Evolutionary conservation across 805 yeast species (phyloP), one percentile per base, ranked within the genome.

Genomic region (Candida arabinofermentans): DNA sequence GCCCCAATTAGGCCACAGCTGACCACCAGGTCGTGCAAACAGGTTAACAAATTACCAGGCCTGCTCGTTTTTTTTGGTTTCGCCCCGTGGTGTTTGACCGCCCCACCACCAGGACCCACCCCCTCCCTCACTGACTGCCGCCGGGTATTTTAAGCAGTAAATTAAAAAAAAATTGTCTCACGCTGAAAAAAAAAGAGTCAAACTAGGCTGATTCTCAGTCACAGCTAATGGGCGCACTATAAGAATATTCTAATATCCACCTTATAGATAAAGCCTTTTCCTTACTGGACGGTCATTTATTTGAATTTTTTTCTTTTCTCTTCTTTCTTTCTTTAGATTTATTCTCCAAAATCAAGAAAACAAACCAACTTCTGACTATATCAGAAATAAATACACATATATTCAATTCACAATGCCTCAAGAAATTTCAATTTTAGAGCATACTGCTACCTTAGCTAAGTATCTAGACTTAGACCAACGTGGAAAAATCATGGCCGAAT

Each of bases 401-500:
- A 3, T 36, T 24, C n/a, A n/a, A 37, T 14, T 32, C 39, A 45
- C 34, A 36, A 53, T 51, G 55, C 51, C 46, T 36, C 54, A 50
- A 44, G 55, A 51, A 48, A 46, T 53, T 43, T 57, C 58, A 23
- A 54, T 74, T 46, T 65, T 76, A 46, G 81, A 77, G 67, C 86
- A 88, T 73, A 83, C 96, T 42, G 77, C 83, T 47, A 83, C 87
- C 49, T 75, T 91, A 61, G 76, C 81, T 61, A 91, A 90, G 72
- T 91, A 91, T 64, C 63, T 85, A 50, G 83, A 77, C 55, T 77
- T 93, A 57, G 83, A 82, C 67, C 97, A 90, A 75, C 76, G 80
- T 55, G 96, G 96, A 51, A 75, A 74, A 59, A 74, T 91, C 51
- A 76, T 93, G 54, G 99, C 99, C 50, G 99, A 93, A 71, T 93